A percentile compares a stretch with the other conserved stretches of the same genome.
Evolutionary conservation across 208 protist genomes (phyloP).

Genomic region (Wallacemonas collosoma): DNA sequence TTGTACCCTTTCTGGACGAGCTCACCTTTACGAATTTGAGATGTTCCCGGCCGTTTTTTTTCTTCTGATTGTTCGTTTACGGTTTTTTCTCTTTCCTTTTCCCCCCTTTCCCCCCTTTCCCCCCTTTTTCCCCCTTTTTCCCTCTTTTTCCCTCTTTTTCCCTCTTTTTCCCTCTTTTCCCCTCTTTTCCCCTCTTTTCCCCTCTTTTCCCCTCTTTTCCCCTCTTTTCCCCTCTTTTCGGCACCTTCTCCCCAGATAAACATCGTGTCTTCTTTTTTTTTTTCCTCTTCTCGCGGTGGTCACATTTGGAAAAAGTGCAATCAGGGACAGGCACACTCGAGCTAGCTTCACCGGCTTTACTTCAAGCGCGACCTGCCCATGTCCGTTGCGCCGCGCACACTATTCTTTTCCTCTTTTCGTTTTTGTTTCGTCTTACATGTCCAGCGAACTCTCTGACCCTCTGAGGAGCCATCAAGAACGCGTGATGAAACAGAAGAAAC

Average conservation of each 20-base stretch:
- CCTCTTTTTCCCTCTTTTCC: conserved; percentile 12
- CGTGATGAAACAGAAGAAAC: too few species aligned
- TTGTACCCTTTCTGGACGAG: background rate
- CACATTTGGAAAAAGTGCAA: background rate
- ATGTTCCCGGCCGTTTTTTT: conserved; percentile 4
- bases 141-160: conserved; percentile 22
- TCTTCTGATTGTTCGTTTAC: conserved; percentile 2
- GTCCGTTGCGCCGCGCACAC: too few species aligned
- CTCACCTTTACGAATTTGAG: conserved; percentile 2
- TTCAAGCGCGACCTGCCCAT: too few species aligned
- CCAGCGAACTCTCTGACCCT: too few species aligned
- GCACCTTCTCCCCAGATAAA: background rate
- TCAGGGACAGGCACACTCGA: too few species aligned
- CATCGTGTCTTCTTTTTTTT: background rate
- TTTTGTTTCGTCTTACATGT: too few species aligned
- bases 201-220: background rate
- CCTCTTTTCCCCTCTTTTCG: background rate
- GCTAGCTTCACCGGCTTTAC: too few species aligned
- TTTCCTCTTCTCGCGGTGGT: background rate
- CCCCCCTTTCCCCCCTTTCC: conserved; percentile 21
- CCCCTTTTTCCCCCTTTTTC: background rate
- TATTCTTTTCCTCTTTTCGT: too few species aligned
- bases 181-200: conserved; percentile 13
- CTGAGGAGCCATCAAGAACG: too few species aligned
- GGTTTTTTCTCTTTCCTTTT: conserved; percentile 20